Base-by-base conservation (phyloP, 2,329 filamentous ascomycete species). In the Dactylellina sp. region DNA sequence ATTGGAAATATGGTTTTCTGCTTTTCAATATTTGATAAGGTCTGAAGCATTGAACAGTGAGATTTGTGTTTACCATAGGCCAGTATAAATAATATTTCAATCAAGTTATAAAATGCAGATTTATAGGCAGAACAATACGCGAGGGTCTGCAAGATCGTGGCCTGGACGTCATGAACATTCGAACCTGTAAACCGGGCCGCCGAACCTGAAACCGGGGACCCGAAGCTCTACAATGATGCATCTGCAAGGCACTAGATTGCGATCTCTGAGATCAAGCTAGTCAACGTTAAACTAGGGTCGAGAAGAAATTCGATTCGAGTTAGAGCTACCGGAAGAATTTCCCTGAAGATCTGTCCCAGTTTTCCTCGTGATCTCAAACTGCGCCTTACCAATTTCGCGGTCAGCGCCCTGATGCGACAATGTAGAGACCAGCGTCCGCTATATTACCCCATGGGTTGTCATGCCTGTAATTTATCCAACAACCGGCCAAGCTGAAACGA, bases 401-500 rank as follows among this genome's bases (percentile, higher is more conserved):
- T 12, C 28, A n/a, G n/a, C n/a, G n/a, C n/a, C n/a, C n/a, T n/a
- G n/a, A n/a, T n/a, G n/a, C n/a, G n/a, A 14, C 39, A 7, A 20
- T 28, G 4, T 6, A 6, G 22, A 50, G 11, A 50, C 35, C 20
- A 22, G 20, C 6, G 18, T 49, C 44, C 7, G 5, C 6, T 49
- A 11, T 25, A n/a, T 28, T 28, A 14, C 47, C 47, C 22, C 18
- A 7, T 9, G 28, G 28, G 7, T 50, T 14, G 39, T 12, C 28
- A 40, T 28, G 3, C 25, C 1, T 16, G 35, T 39, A 16, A 60
- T 64, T 64, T 64, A 64, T 37, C 60, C 60, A 64, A 47, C 22
- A 47, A 53, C 49, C 49, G 60, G 49, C 60, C 60, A 64, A 64
- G 60, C 32, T 64, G 60, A 64, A 64, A 64, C 60, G 49, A 35